Conservation (phyloP, 768 basidiomycete genomes). For the Rhizopogon rudus region DNA sequence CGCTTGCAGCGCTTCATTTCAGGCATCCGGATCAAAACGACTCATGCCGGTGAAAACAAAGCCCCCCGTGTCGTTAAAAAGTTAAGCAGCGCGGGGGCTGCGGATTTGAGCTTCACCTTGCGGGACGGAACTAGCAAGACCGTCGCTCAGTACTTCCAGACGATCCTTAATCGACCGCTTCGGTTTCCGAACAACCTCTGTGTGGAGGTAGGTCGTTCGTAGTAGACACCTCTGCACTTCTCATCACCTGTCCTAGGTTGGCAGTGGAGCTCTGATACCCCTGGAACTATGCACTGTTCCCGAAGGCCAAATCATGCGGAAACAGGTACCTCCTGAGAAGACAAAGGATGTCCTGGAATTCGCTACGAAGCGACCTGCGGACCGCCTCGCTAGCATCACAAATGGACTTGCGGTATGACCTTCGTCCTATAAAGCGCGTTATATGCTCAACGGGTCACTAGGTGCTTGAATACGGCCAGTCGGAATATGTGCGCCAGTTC, state of each 20-base stretch:
- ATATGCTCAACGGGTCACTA: constrained; percentile 14
- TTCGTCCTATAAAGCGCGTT: background rate
- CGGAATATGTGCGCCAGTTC: constrained; percentile 70
- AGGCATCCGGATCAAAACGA: constrained; percentile 46
- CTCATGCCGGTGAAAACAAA: constrained; percentile 32
- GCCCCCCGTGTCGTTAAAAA: constrained; percentile 60
- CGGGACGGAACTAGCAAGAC: constrained; percentile 51
- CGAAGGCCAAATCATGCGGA: constrained; percentile 65
- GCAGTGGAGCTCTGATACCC: constrained; percentile 57
- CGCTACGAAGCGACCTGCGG: constrained; percentile 56
- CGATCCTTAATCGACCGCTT: constrained; percentile 47
- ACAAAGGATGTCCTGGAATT: constrained; percentile 60
- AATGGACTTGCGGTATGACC: constrained; percentile 46
- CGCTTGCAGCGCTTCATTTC: constrained; percentile 52
- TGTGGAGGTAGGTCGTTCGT: constrained; percentile 48
- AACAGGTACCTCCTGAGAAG: constrained; percentile 64
- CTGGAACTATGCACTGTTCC: constrained; percentile 62
- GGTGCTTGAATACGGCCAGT: constrained; percentile 67
- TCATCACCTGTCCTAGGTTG: constrained; percentile 40
- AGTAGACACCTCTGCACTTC: background rate
- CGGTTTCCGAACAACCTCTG: constrained; percentile 62
- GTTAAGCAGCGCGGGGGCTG: constrained; percentile 50
- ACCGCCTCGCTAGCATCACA: constrained; percentile 51
- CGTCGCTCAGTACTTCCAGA: constrained; percentile 59
- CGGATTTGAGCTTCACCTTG: constrained; percentile 48